Conservation (phyloP, 257 asterid genomes). For the Mentha longifolia region DNA sequence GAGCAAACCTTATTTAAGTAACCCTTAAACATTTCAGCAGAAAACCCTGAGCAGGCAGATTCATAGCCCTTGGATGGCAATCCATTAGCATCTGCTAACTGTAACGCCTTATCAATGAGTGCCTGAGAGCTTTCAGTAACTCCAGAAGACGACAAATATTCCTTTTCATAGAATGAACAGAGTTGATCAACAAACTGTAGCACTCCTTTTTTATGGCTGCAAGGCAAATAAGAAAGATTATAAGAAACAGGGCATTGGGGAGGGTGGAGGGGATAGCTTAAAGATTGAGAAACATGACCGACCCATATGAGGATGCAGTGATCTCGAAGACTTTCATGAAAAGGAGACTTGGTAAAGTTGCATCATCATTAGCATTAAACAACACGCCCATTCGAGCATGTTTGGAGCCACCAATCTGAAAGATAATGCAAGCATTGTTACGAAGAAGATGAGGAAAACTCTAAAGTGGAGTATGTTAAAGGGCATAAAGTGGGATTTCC, state of each 20-base stretch:
- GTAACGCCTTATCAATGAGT: constrained; percentile 63
- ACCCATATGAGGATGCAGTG: constrained; percentile 82
- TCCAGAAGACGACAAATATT: constrained; percentile 51
- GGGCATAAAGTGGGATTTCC: constrained; percentile 12
- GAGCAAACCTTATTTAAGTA: constrained; percentile 67
- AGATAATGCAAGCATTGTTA: constrained; percentile 34
- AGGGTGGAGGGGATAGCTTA: background rate
- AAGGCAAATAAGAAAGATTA: constrained; percentile 25
- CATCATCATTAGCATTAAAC: constrained; percentile 59
- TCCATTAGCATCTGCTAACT: constrained; percentile 81
- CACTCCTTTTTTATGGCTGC: constrained; percentile 87
- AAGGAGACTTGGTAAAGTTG: constrained; percentile 55
- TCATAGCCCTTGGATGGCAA: constrained; percentile 71
- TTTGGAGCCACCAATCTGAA: constrained; percentile 84
- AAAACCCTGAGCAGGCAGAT: constrained; percentile 61
- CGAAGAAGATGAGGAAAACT: constrained; percentile 27
- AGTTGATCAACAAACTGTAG: constrained; percentile 83
- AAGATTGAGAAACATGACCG: constrained; percentile 31
- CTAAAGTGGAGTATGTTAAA: background rate
- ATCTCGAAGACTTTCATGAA: constrained; percentile 70
- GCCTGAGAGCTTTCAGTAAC: constrained; percentile 56
- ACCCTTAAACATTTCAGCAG: constrained; percentile 54
- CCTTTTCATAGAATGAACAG: constrained; percentile 72
- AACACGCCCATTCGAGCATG: constrained; percentile 80
- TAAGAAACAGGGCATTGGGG: constrained; percentile 10